Evolutionary conservation across 1,139 yeast genomes (phyloP), one percentile per base, ranked within the genome.

Genomic region (Saccharomyces hybrid): DNA sequence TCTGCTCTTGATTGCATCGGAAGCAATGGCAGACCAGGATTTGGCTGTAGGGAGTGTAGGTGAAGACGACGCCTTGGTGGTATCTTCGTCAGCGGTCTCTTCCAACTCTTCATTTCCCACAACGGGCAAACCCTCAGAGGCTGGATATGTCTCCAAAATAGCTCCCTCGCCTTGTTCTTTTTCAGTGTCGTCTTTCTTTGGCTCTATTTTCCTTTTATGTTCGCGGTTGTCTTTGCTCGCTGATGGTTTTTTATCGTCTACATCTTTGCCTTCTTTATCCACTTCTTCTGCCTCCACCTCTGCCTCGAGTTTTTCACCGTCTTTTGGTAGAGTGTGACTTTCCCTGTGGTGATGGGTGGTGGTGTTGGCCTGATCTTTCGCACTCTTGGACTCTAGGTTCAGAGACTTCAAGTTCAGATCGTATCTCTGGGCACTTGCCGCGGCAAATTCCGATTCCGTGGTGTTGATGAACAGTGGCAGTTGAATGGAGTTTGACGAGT

Each of bases 1-100:
- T 51, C 62, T 62, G 26, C 55, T 52, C 54, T 63, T 65, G 14
- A 63, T 61, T 2, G 68, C 68, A 46, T 67, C 62, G 2, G 71
- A 64, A 3, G 71, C 67, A 47, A 68, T 62, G 19, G 72, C 65
- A 1, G 73, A 68, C 70, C 71, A 67, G 8, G 71, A 62, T 54
- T 68, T 64, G 1, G 70, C 56, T 6, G 60, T 53, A 2, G 65
- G 54, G n/a, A 59, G 50, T 21, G 62, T 46, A 2, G 58, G 29
- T 5, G 60, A 42, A 1, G 61, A 48, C 2, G 61, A 48, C 32
- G 54, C 53, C 5, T 48, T 54, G 11, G 24, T 2, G 11, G 48
- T 26, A 4, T 38, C 50, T 24, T 38, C 47, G 28, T 49, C 52
- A 12, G 14, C 11, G 3, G 12, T 5, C 7, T 26, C 28, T 47